phyloP scores from a whole-genome alignment of 2,329 filamentous ascomycete genomes.

The Akanthomyces uredinophilus region DNA sequence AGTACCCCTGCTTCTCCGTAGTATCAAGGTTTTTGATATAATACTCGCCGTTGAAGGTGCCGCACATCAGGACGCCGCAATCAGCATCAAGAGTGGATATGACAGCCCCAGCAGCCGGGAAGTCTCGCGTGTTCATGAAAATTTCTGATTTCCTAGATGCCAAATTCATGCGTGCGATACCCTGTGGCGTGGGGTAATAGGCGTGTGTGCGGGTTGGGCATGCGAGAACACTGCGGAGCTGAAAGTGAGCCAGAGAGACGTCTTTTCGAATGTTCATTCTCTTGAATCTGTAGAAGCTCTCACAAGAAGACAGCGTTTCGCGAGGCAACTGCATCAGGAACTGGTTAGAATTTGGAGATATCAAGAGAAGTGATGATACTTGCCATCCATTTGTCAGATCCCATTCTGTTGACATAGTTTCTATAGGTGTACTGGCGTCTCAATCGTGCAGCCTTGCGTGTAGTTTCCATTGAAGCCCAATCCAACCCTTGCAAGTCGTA shows the following conservation, averaged over 20 bases:
- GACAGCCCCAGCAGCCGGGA: constrained; percentile 32
- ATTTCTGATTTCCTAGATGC: constrained; percentile 40
- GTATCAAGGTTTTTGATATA: constrained; percentile 43
- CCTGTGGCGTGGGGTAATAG: constrained; percentile 50
- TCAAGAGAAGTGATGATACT: constrained; percentile 25
- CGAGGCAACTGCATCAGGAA: not conserved
- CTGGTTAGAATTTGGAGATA: not conserved
- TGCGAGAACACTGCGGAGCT: constrained; percentile 58
- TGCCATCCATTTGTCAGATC: constrained; percentile 45
- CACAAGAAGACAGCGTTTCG: constrained; percentile 30
- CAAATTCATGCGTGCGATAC: constrained; percentile 49
- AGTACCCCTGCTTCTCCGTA: constrained; percentile 29
- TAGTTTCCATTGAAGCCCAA: constrained; percentile 50
- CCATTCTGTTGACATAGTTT: constrained; percentile 52
- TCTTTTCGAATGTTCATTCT: constrained; percentile 51
- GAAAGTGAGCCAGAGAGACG: constrained; percentile 58
- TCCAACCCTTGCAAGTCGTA: constrained; percentile 57
- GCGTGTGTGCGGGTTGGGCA: constrained; percentile 49
- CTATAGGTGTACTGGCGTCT: constrained; percentile 45
- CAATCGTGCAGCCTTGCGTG: constrained; percentile 43
- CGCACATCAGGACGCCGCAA: constrained; percentile 53
- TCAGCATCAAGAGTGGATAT: constrained; percentile 48
- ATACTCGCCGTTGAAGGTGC: constrained; percentile 55
- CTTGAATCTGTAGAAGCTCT: constrained; percentile 54
- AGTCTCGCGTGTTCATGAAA: constrained; percentile 39